Base-by-base conservation (phyloP, 306 rosid genomes). In the Begonia loranthoides region DNA sequence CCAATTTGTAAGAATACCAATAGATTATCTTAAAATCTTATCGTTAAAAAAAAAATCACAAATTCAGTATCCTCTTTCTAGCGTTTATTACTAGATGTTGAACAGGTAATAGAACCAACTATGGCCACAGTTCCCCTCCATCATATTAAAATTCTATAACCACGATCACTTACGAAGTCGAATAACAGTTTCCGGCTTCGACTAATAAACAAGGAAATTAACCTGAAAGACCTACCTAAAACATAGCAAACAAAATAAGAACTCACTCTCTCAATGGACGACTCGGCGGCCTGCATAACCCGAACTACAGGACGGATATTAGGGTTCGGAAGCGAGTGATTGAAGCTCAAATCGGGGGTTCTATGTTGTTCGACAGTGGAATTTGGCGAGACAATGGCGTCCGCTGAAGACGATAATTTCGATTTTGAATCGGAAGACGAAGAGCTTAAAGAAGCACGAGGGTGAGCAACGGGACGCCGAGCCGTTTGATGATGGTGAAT, bases 231-330 rank as follows among this genome's bases (percentile, higher is more conserved):
- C 36, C 36, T 28, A 5, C 36, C 36, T 28, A 28, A 28, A 28
- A 28, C 36, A 3, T 28, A 28, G 36, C 7, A 3, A 24, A 45
- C 38, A 19, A 2, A 22, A 48, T 47, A 13, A 43, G 44, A 10
- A 41, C 54, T 60, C 64, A 92, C 96, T 93, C 79, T 92, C 74
- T 92, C 99, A 39, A 92, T 76, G 50, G 72, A 13, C 49, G 99
- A 78, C 61, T 92, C 99, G 3, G 94, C 58, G 55, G 85, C 63
- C 34, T 64, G 79, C 61, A 84, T 4, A 17, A 85, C 14, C 54
- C 76, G 69, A 50, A 64, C 10, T 61, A 79, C 0, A 0, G 77
- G 84, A 70, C 38, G 67, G 49, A 69, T 79, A 50, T 46, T 61
- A 11, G 85, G 59, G 65, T 56, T 86, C 14, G 82, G 41, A 12